Evolutionary conservation across 2,329 filamentous ascomycete genomes (phyloP).

Genomic region (Incumbomyces delicatus): DNA sequence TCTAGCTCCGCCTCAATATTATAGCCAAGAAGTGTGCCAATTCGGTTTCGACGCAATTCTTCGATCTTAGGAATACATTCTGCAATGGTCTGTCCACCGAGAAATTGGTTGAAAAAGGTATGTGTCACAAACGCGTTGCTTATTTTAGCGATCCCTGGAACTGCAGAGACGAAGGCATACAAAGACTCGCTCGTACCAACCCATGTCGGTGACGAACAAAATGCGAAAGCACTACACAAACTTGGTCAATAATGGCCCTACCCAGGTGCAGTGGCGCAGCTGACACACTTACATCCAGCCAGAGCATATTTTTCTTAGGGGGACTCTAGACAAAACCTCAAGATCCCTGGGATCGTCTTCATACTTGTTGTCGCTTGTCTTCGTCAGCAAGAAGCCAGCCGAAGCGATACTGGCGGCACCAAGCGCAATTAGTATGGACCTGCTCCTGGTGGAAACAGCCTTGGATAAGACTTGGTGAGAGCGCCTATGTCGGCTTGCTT

Average conservation of each 20-base stretch:
- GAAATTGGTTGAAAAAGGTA: slow-evolving; percentile 3
- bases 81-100: neutral
- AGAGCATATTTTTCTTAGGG: neutral
- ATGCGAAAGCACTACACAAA: neutral
- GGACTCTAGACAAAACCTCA: neutral
- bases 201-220: neutral
- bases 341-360: neutral
- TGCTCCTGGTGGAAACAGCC: no score
- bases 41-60: neutral
- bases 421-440: neutral
- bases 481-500: no score
- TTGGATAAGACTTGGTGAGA: no score
- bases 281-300: neutral
- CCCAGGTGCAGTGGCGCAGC: neutral
- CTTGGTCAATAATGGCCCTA: neutral
- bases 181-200: neutral
- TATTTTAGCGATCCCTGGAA: neutral
- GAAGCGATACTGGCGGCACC: neutral
- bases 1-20: neutral
- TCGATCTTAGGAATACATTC: neutral
- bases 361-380: neutral
- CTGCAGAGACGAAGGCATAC: neutral
- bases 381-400: neutral
- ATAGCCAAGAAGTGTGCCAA: neutral
- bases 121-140: neutral